A percentile compares a stretch with the other conserved stretches of the same genome.
Conservation (phyloP, 2,329 filamentous ascomycete genomes). For the Fusarium lyarnte region DNA sequence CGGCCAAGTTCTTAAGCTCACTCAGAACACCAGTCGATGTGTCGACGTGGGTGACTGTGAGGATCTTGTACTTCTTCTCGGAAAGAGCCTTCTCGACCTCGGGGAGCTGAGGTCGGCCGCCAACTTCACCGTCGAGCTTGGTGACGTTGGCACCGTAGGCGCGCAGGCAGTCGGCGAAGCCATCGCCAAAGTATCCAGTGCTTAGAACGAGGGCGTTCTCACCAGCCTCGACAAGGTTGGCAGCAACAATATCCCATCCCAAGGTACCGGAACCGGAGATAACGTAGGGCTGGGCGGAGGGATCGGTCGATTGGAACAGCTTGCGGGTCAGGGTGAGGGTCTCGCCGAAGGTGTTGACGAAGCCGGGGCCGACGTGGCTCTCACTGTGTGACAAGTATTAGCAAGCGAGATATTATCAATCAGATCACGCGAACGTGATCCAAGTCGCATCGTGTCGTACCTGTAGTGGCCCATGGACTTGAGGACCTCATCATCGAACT, state of each 20-base stretch:
- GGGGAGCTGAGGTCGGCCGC: conserved; percentile 83
- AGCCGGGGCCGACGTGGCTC: conserved; percentile 89
- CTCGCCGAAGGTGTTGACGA: conserved; percentile 92
- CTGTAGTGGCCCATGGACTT: conserved; percentile 95
- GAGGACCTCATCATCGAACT: conserved; percentile 97
- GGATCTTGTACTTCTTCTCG: conserved; percentile 90
- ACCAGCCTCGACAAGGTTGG: conserved; percentile 88
- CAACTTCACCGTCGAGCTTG: conserved; percentile 88
- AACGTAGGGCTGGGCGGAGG: conserved; percentile 88
- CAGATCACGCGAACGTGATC: not conserved
- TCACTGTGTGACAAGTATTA: conserved; percentile 66
- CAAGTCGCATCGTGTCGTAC: conserved; percentile 46
- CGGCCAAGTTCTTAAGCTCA: conserved; percentile 85
- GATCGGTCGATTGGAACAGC: conserved; percentile 90
- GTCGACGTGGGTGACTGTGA: conserved; percentile 97
- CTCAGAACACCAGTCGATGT: conserved; percentile 96
- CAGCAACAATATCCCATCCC: conserved; percentile 96
- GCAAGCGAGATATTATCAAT: not conserved
- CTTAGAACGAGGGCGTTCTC: conserved; percentile 93
- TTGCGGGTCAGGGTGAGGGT: conserved; percentile 87
- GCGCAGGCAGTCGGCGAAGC: conserved; percentile 89
- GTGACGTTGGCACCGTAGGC: conserved; percentile 92
- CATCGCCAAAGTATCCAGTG: conserved; percentile 97
- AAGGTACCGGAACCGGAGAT: conserved; percentile 94
- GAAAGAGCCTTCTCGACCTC: conserved; percentile 90